Evolutionary conservation across 2,329 filamentous ascomycete genomes (phyloP), one percentile per base, ranked within the genome.

Genomic region (Paradendryphiella salina): DNA sequence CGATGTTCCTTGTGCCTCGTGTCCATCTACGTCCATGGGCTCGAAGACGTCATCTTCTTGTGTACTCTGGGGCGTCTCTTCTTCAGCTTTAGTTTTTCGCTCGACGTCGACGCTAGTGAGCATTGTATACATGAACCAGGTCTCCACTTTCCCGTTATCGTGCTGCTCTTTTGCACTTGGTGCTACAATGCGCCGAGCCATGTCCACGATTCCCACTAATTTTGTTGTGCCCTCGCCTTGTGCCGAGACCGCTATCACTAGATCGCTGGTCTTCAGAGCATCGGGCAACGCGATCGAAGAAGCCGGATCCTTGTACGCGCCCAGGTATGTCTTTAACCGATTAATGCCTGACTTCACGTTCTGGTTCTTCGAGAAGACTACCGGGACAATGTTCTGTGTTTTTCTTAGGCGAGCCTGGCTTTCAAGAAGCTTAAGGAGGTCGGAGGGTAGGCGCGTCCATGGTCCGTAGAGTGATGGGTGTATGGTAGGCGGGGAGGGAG

Each of bases 341-440:
- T 55, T 58, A 15, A 66, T 57, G 3, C 54, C 61, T 0, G 56
- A 35, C n/a, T 50, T 59, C 28, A 66, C 39, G 14, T 62, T 65
- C 18, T 61, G 57, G 13, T 66, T 66, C 33, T 47, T 56, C n/a
- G 52, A 56, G 21, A 56, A 61, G 8, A 61, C 62, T 1, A 65
- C 21, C 0, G 59, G 57, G 13, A 55, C 31, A 17, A 57, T 35
- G 14, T 57, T 53, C 8, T 52, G 34, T 28, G 45, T 34, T 4
- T 13, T 34, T 31, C 41, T 42, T 10, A 58, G 15, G 2, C 51
- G 46, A 11, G 15, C 34, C 21, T 57, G 44, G 2, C 33, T 32
- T 28, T 44, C 36, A n/a, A 52, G 28, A 15, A 50, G 17, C 35
- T 54, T 53, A 23, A 50, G 33, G 1, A 60, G 23, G 1, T 52